Percentiles rank a stretch among this genome's conserved stretches.
These are phyloP conservation scores for Camellia oleifera DNA, from an alignment of 179 eudicot species.

Conservation along the genomic window DNA sequence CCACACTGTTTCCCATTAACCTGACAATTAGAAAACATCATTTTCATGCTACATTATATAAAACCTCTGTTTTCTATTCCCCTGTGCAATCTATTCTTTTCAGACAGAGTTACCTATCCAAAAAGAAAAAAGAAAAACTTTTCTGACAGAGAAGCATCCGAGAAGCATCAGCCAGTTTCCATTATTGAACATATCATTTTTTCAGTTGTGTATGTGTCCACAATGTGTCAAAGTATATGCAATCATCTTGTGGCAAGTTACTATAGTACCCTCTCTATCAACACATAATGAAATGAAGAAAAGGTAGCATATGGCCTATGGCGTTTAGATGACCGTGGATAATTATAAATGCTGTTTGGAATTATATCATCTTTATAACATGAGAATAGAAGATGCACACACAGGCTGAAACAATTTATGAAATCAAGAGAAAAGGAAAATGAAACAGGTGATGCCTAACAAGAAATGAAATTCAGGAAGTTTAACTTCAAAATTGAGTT, in stretches of 20 bases:
- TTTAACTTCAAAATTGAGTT: not conserved
- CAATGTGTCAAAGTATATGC: not conserved
- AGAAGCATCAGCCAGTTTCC: not conserved
- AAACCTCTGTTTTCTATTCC: not conserved
- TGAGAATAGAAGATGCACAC: not conserved
- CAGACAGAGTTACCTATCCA: too few species aligned
- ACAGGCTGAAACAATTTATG: not conserved
- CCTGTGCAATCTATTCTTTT: not conserved
- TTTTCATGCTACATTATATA: not conserved
- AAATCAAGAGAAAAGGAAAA: not conserved
- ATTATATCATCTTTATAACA: not conserved
- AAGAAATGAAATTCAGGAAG: not conserved
- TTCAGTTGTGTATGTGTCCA: not conserved
- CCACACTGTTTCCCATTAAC: conserved; percentile 15
- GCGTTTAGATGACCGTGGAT: not conserved
- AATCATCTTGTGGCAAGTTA: not conserved
- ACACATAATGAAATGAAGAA: not conserved
- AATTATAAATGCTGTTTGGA: not conserved
- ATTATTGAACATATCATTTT: not conserved
- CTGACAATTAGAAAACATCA: not conserved
- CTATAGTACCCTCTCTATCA: not conserved
- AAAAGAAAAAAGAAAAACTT: too few species aligned
- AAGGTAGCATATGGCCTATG: not conserved
- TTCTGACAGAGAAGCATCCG: not conserved
- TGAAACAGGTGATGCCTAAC: not conserved